Percentiles rank a stretch among this genome's conserved stretches.
These are phyloP conservation scores for Panicum hallii DNA, from an alignment of 202 grass and related monocot species.

Conservation along the genomic window DNA sequence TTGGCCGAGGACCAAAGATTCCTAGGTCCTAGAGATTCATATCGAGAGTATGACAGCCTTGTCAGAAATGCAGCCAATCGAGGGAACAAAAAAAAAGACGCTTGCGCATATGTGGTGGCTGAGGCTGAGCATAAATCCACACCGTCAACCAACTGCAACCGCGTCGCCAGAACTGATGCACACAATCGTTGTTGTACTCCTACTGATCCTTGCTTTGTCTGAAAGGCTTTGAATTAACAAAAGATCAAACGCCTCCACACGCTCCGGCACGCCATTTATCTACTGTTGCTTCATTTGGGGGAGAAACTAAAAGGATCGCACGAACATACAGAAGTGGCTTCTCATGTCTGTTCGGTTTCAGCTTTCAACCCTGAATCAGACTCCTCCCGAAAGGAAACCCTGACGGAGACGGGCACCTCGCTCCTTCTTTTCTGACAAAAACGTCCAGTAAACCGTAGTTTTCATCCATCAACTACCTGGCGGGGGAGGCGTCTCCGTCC, in stretches of 20 bases:
- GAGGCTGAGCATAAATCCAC: not conserved
- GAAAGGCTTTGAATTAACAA: not conserved
- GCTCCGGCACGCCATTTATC: not conserved
- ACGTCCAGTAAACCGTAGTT: constrained; percentile 36
- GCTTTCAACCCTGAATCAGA: not conserved
- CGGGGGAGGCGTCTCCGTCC: constrained; percentile 49
- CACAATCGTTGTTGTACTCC: not conserved
- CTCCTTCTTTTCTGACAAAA: not conserved
- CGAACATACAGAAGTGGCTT: not conserved
- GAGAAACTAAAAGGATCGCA: not conserved
- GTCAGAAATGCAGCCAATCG: not conserved
- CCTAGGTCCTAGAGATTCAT: not conserved
- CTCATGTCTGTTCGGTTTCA: not conserved
- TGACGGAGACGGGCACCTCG: constrained; percentile 34
- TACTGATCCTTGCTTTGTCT: not conserved
- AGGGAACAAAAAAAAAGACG: too few species aligned
- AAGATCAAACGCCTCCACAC: not conserved
- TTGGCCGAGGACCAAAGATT: not conserved
- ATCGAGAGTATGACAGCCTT: not conserved
- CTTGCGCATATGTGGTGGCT: not conserved
- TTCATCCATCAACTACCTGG: constrained; percentile 48
- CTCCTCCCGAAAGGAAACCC: not conserved
- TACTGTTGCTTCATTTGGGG: constrained; percentile 23
- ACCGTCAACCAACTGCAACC: not conserved
- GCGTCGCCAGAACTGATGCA: not conserved